A percentile compares a stretch with the other conserved stretches of the same genome.
phyloP scores from a whole-genome alignment of 2,329 filamentous ascomycete genomes.

The Zymoseptoria brevis region DNA sequence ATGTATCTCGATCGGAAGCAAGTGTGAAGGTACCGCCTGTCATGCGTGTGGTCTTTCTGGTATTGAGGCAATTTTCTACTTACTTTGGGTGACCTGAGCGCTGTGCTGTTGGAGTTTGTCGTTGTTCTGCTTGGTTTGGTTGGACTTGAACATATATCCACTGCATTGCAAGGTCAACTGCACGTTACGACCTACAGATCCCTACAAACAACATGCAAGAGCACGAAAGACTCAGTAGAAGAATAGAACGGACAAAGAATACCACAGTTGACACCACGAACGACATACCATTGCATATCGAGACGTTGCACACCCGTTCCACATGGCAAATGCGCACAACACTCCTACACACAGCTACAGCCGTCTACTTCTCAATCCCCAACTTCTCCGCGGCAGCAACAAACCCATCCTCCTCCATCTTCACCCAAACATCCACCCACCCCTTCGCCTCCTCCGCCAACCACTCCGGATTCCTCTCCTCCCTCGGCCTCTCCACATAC shows the following conservation, averaged over 20 bases:
- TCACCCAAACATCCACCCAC: conserved; percentile 60
- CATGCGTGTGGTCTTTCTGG: neutral
- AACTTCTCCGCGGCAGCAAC: conserved; percentile 36
- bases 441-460: conserved; percentile 44
- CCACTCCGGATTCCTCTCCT: conserved; percentile 55
- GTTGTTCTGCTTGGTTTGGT: neutral
- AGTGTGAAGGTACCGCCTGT: neutral
- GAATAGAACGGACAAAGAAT: neutral
- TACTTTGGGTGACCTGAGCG: neutral
- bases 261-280: neutral
- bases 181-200: neutral
- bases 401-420: conserved; percentile 44
- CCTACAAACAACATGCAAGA: neutral
- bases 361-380: conserved; percentile 12
- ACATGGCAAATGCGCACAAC: neutral
- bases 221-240: neutral
- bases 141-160: neutral
- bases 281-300: neutral
- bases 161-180: neutral
- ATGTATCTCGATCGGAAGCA: neutral
- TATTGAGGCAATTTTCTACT: neutral
- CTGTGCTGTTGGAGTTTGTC: neutral
- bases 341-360: conserved; percentile 2
- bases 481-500: conserved; percentile 60
- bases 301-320: neutral